Conservation (phyloP, 2,329 filamentous ascomycete genomes). For the Botrytis byssoidea region DNA sequence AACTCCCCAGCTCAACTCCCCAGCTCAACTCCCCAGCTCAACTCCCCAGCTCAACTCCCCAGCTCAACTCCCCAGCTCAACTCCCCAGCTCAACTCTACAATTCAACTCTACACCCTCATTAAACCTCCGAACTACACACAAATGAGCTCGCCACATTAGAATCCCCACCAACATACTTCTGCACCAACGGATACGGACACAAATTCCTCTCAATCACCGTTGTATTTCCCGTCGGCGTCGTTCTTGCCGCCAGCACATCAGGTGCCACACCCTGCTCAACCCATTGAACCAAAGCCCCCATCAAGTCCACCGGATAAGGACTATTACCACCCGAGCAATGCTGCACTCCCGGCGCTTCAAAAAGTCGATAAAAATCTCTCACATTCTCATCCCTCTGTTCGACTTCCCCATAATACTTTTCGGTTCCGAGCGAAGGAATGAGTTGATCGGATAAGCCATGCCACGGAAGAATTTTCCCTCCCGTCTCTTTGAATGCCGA, state of each 20-base stretch:
- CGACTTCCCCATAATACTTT: no score
- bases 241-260: conserved; percentile 21
- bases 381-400: no score
- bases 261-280: conserved; percentile 38
- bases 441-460: conserved; percentile 26
- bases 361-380: conserved; percentile 40
- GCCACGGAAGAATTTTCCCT: conserved; percentile 27
- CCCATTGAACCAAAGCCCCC: conserved; percentile 36
- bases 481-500: conserved; percentile 21
- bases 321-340: conserved; percentile 37
- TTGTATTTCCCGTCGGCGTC: neutral
- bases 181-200: conserved; percentile 1
- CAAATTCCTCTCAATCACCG: neutral
- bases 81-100: no score
- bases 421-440: no score
- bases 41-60: no score
- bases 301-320: conserved; percentile 31
- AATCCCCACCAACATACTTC: neutral
- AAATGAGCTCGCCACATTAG: neutral
- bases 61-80: no score
- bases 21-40: no score
- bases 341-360: conserved; percentile 37
- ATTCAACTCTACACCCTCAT: no score
- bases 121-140: conserved; percentile 1
- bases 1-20: no score